phyloP scores from a whole-genome alignment of 345 rosid genomes.

The Populus nigra region DNA sequence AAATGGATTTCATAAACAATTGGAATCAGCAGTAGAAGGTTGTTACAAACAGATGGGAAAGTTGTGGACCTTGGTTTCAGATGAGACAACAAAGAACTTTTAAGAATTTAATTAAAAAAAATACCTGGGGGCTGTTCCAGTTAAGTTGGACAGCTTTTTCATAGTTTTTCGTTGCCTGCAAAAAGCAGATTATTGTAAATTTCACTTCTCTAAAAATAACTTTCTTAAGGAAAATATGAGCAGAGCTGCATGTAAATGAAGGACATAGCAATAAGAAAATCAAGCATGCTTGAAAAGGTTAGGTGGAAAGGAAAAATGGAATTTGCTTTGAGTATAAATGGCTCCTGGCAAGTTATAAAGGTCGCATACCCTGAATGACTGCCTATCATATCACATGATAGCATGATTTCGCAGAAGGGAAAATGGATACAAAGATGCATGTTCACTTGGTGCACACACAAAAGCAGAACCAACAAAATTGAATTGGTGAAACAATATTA shows the following conservation, averaged over 20 bases:
- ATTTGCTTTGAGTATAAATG: background rate
- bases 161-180: slow-evolving; percentile 91
- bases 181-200: slow-evolving; percentile 15
- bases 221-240: background rate
- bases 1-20: slow-evolving; percentile 24
- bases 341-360: background rate
- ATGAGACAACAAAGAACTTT: slow-evolving; percentile 11
- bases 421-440: background rate
- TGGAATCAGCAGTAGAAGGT: slow-evolving; percentile 6
- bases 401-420: background rate
- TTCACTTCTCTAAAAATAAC: background rate
- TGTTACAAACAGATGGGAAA: background rate
- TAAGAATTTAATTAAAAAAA: slow-evolving; percentile 6
- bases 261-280: background rate
- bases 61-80: slow-evolving; percentile 3
- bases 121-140: slow-evolving; percentile 99
- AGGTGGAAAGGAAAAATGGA: background rate
- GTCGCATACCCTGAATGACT: background rate
- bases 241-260: background rate
- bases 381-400: background rate
- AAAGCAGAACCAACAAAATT: background rate
- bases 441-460: background rate
- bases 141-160: slow-evolving; percentile 94
- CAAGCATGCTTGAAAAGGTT: background rate
- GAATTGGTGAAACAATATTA: background rate